Percentiles rank a stretch among this genome's conserved stretches.
These are phyloP conservation scores for Agapanthus africanus DNA, from an alignment of 106 monocot genomes.

Conservation along the genomic window DNA sequence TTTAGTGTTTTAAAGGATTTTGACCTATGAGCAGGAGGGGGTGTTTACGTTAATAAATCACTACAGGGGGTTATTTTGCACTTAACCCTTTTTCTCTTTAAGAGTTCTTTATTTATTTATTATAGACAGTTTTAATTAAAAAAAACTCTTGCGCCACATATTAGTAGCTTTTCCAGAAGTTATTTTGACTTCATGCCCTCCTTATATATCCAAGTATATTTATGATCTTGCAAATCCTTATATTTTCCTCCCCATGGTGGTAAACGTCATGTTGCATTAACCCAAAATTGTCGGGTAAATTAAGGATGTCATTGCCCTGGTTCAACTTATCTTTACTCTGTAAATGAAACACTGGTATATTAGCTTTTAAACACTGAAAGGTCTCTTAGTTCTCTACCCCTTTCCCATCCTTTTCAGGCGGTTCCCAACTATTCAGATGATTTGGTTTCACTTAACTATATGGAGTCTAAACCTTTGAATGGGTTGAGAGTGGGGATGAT, in stretches of 20 bases:
- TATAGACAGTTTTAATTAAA: too few species aligned
- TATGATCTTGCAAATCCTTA: not conserved
- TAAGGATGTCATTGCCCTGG: not conserved
- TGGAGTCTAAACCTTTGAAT: constrained; percentile 65
- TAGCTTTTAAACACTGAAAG: not conserved
- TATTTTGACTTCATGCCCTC: not conserved
- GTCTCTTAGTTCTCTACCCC: constrained; percentile 6
- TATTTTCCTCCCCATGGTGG: not conserved
- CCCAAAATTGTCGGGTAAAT: not conserved
- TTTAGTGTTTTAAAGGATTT: too few species aligned
- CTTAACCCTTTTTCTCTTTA: too few species aligned
- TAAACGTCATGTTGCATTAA: not conserved
- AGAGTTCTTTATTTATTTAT: too few species aligned
- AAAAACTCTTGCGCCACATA: too few species aligned
- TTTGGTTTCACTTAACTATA: constrained; percentile 33
- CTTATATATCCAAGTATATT: not conserved
- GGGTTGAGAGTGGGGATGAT: constrained; percentile 79
- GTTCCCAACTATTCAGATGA: constrained; percentile 60
- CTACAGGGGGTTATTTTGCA: too few species aligned
- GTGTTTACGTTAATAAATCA: too few species aligned
- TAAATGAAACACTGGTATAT: not conserved
- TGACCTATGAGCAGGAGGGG: too few species aligned
- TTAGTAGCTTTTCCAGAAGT: too few species aligned
- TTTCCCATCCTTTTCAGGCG: constrained; percentile 38
- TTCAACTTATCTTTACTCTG: not conserved